Percentiles rank a stretch among this genome's conserved stretches.
These are phyloP conservation scores for Podaxis sp. DNA, from an alignment of 768 basidiomycete species.

Conservation along the genomic window DNA sequence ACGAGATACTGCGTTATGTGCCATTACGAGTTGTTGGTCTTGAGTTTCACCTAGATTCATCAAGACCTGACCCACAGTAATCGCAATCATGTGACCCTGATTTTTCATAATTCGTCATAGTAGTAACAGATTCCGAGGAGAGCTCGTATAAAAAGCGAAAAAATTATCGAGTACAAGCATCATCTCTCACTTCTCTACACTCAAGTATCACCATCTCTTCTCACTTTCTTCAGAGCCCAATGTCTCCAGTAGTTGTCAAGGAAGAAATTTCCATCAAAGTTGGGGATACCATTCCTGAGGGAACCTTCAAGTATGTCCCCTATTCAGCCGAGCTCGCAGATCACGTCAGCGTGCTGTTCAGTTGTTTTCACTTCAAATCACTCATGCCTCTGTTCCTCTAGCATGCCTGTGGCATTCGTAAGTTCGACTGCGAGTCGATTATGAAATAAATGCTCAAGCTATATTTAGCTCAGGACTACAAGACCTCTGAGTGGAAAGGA, in stretches of 20 bases:
- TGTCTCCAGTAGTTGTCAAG: slow-evolving; percentile 4
- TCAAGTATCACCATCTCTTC: neutral
- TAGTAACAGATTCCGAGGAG: neutral
- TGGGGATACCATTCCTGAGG: slow-evolving; percentile 34
- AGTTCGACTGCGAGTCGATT: slow-evolving; percentile 21
- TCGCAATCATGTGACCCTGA: neutral
- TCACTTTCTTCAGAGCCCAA: slow-evolving; percentile 6
- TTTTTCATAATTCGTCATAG: neutral
- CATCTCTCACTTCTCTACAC: neutral
- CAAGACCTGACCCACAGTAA: neutral
- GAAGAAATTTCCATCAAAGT: slow-evolving; percentile 29
- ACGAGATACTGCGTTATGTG: neutral
- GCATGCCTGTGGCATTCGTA: slow-evolving; percentile 64
- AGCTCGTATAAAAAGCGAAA: neutral
- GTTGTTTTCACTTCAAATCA: neutral
- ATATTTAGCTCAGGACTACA: slow-evolving; percentile 9
- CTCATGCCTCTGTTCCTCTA: slow-evolving; percentile 21
- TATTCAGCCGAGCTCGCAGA: slow-evolving; percentile 61
- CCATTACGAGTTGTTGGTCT: neutral
- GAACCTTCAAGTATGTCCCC: slow-evolving; percentile 48
- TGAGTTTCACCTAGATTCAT: too few species aligned
- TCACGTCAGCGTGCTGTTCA: slow-evolving; percentile 34
- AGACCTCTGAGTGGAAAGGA: slow-evolving; percentile 66
- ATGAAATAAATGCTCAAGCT: neutral
- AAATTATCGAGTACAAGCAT: neutral